phyloP scores from a whole-genome alignment of 257 asterid genomes.

The Phtheirospermum japonicum region DNA sequence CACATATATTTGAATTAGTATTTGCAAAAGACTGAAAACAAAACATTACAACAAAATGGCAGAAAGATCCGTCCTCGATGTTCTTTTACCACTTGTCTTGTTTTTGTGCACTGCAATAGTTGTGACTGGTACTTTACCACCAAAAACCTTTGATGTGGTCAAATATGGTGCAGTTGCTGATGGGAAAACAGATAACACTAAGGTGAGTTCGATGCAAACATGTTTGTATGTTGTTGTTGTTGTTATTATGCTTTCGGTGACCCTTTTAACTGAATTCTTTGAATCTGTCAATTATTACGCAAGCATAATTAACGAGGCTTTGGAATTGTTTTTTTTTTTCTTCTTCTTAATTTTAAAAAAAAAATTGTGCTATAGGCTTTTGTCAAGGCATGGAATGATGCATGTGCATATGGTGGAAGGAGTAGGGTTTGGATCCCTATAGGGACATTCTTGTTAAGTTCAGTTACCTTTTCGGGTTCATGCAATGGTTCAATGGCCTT shows the following conservation, averaged over 20 bases:
- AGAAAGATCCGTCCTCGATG: too few species aligned
- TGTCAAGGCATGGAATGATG: constrained; percentile 57
- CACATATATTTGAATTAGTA: too few species aligned
- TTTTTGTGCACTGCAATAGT: not conserved
- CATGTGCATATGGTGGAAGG: constrained; percentile 48
- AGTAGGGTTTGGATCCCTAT: constrained; percentile 49
- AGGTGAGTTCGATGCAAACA: constrained; percentile 14
- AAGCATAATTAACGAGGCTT: too few species aligned
- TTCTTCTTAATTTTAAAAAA: too few species aligned
- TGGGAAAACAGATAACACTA: constrained; percentile 33
- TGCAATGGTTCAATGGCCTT: constrained; percentile 45
- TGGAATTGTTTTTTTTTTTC: too few species aligned
- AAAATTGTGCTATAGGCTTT: constrained; percentile 46
- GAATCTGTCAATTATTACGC: too few species aligned
- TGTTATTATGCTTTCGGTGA: not conserved
- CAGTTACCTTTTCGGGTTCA: constrained; percentile 47
- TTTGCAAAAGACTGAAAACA: too few species aligned
- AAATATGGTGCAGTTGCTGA: constrained; percentile 41
- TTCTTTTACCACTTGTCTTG: too few species aligned
- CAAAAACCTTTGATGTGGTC: constrained; percentile 34
- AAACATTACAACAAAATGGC: too few species aligned
- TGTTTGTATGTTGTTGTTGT: not conserved
- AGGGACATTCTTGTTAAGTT: constrained; percentile 47
- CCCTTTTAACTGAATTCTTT: too few species aligned
- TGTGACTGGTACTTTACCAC: constrained; percentile 9